A percentile compares a stretch with the other conserved stretches of the same genome.
These are phyloP conservation scores for Phoenix roebelenii DNA, from an alignment of 176 grass and related monocot genomes.

Conservation along the genomic window DNA sequence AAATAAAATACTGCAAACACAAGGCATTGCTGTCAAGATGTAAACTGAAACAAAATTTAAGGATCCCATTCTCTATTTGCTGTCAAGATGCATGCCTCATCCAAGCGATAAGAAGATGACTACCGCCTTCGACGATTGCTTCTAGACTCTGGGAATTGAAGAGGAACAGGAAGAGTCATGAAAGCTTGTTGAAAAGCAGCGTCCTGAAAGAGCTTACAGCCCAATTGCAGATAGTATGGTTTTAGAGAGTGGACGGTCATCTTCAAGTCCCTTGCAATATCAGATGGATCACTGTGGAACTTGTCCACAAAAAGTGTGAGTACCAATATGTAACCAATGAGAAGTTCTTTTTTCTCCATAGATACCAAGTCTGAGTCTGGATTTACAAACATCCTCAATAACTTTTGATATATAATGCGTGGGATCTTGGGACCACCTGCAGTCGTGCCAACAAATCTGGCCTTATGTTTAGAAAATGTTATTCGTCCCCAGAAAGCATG, in stretches of 20 bases:
- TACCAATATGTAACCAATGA: conserved; percentile 80
- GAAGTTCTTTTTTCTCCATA: conserved; percentile 60
- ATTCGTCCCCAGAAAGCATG: conserved; percentile 36
- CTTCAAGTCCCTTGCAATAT: conserved; percentile 77
- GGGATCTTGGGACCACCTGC: conserved; percentile 28
- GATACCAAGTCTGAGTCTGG: conserved; percentile 36
- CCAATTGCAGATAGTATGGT: conserved; percentile 70
- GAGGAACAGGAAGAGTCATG: conserved; percentile 55
- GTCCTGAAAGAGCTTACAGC: conserved; percentile 32
- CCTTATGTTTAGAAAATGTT: conserved; percentile 12
- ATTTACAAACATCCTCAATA: conserved; percentile 50
- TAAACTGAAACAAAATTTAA: too few species aligned
- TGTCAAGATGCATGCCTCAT: too few species aligned
- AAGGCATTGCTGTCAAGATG: too few species aligned
- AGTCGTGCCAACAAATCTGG: conserved; percentile 11
- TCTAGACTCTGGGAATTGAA: conserved; percentile 38
- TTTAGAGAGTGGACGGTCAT: conserved; percentile 45
- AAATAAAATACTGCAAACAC: too few species aligned
- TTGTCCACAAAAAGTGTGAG: conserved; percentile 74
- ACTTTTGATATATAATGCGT: conserved; percentile 32
- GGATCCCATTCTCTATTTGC: too few species aligned
- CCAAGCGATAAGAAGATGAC: not conserved
- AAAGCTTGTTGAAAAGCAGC: conserved; percentile 4
- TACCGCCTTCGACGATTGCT: conserved; percentile 16
- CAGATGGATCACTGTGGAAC: conserved; percentile 41